phyloP scores from a whole-genome alignment of 2,329 filamentous ascomycete species.

The Herpomyces periplanetae region DNA sequence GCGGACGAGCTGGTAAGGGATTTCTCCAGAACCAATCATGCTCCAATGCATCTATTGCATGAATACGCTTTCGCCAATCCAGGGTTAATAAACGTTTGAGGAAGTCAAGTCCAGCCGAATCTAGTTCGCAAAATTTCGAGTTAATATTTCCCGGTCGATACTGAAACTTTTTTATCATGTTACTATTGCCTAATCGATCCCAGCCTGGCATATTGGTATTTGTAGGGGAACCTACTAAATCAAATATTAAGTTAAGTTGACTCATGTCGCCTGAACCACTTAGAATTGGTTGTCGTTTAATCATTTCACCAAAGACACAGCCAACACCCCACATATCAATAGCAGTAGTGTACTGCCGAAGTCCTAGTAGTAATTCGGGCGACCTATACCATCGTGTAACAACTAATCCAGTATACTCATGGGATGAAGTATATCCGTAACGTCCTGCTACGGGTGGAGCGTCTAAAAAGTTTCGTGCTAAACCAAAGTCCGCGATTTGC shows the following conservation, averaged over 20 bases:
- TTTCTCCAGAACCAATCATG: slow-evolving; percentile 57
- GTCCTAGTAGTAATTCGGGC: slow-evolving; percentile 52
- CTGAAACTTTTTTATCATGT: slow-evolving; percentile 23
- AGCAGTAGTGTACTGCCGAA: slow-evolving; percentile 72
- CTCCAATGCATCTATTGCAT: slow-evolving; percentile 64
- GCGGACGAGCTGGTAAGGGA: slow-evolving; percentile 38
- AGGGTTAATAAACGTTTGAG: slow-evolving; percentile 46
- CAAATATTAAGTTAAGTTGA: slow-evolving; percentile 74
- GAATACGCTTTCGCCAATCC: slow-evolving; percentile 57
- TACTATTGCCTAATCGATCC: slow-evolving; percentile 39
- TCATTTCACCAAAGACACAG: slow-evolving; percentile 97
- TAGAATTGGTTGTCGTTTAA: slow-evolving; percentile 63
- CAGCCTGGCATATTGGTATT: slow-evolving; percentile 79
- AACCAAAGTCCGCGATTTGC: slow-evolving; percentile 85
- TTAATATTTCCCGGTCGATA: slow-evolving; percentile 22
- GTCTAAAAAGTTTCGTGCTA: slow-evolving; percentile 74
- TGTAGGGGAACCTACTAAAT: slow-evolving; percentile 53
- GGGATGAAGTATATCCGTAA: slow-evolving; percentile 41
- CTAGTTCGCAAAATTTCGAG: slow-evolving; percentile 30
- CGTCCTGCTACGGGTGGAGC: slow-evolving; percentile 30
- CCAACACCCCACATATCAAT: slow-evolving; percentile 97
- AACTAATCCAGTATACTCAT: slow-evolving; percentile 84
- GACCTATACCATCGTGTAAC: slow-evolving; percentile 92
- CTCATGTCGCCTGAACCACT: slow-evolving; percentile 56
- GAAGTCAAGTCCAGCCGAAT: slow-evolving; percentile 31